Conservation (phyloP, 1,284 basidiomycete species). For the Golubevia sp. region DNA sequence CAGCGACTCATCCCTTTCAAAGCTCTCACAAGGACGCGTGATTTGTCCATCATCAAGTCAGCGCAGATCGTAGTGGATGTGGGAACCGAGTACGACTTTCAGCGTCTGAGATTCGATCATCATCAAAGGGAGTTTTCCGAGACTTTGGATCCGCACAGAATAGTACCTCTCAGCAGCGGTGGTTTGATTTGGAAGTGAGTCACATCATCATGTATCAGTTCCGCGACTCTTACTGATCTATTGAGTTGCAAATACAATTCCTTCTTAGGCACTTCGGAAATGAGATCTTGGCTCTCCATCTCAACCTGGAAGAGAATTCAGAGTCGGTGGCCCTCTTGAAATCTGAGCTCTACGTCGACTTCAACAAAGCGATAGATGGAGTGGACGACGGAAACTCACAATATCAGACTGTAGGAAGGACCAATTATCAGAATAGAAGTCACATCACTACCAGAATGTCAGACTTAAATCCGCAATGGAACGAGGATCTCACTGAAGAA, state of each 20-base stretch:
- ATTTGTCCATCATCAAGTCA: no score
- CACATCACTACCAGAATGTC: conserved; percentile 50
- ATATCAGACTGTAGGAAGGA: conserved; percentile 30
- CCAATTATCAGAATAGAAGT: conserved; percentile 49
- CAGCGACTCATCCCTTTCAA: no score
- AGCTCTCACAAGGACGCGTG: no score
- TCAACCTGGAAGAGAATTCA: conserved; percentile 10
- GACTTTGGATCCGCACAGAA: conserved; percentile 50
- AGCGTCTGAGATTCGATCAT: conserved; percentile 48
- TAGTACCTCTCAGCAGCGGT: conserved; percentile 54
- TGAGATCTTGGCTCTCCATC: conserved; percentile 42
- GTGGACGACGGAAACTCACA: conserved; percentile 57
- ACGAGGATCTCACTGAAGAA: conserved; percentile 17
- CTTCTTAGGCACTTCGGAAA: conserved; percentile 41
- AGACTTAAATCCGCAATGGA: conserved; percentile 55
- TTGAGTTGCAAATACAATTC: no score
- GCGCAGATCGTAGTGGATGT: conserved; percentile 11
- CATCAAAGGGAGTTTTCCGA: conserved; percentile 58
- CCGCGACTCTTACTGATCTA: background rate
- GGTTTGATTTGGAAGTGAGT: conserved; percentile 56
- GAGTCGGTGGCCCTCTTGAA: conserved; percentile 33
- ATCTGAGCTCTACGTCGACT: conserved; percentile 60
- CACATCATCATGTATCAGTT: no score
- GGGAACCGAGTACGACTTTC: conserved; percentile 50
- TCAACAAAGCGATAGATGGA: conserved; percentile 59